A percentile compares a stretch with the other conserved stretches of the same genome.
These are phyloP conservation scores for Apiotrichum laibachii DNA, from an alignment of 1,284 basidiomycete species.

Conservation along the genomic window DNA sequence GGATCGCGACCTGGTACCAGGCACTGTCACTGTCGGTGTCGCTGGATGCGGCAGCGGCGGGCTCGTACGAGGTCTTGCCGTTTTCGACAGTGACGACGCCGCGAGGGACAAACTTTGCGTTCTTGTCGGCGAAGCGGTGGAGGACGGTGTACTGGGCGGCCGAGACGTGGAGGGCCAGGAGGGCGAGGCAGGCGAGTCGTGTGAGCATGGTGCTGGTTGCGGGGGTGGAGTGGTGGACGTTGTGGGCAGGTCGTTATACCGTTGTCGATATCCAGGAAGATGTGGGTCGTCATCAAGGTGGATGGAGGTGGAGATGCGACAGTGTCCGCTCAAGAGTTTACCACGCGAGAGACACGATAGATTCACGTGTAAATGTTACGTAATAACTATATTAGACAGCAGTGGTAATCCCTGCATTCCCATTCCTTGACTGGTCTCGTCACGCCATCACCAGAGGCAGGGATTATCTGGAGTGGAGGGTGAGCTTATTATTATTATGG, in stretches of 20 bases:
- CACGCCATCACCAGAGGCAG: no score
- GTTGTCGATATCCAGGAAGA: background rate
- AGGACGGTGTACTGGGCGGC: constrained; percentile 20
- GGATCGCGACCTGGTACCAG: constrained; percentile 27
- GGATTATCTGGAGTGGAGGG: no score
- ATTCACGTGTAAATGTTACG: no score
- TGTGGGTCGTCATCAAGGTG: background rate
- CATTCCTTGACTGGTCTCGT: no score
- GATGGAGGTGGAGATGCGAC: no score
- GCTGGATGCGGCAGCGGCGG: background rate
- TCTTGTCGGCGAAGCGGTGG: constrained; percentile 16
- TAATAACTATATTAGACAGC: no score
- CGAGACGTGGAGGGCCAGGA: constrained; percentile 11
- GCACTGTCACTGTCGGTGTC: background rate
- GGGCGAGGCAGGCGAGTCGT: constrained; percentile 1
- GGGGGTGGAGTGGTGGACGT: background rate
- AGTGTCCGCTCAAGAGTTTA: no score
- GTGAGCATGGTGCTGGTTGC: constrained; percentile 12
- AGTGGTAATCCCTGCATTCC: no score
- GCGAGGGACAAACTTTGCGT: constrained; percentile 12
- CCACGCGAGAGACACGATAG: no score
- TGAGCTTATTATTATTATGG: no score
- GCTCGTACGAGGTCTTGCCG: background rate
- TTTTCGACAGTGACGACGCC: constrained; percentile 12
- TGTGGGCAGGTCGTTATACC: background rate